Evolutionary conservation across 305 asterid genomes (phyloP).

Genomic region (Fraxinus angustifolia): DNA sequence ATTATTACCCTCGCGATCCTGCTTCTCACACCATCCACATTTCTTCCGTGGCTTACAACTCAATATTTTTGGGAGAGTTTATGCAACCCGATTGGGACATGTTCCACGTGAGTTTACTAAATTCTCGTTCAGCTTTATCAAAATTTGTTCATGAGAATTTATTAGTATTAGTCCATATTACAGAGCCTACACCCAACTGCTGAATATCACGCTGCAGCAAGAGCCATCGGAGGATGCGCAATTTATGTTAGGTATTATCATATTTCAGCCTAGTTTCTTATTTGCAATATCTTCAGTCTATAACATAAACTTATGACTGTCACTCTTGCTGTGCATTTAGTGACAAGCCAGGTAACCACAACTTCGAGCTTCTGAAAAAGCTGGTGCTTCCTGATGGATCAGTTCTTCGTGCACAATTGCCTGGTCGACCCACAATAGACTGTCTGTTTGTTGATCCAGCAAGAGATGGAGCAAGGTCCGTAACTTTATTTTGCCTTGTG

Average conservation of each 20-base stretch:
- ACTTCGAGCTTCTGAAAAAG: slow-evolving; percentile 83
- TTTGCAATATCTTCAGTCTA: neutral
- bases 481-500: slow-evolving; percentile 2
- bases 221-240: slow-evolving; percentile 93
- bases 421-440: slow-evolving; percentile 90
- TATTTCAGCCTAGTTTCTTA: neutral
- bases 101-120: slow-evolving; percentile 71
- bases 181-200: slow-evolving; percentile 98
- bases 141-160: neutral
- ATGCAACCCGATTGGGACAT: slow-evolving; percentile 99
- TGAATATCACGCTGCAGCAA: slow-evolving; percentile 96
- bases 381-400: slow-evolving; percentile 94
- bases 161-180: slow-evolving; percentile 11
- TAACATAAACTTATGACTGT: neutral
- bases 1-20: slow-evolving; percentile 89
- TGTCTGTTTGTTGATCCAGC: slow-evolving; percentile 92
- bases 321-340: slow-evolving; percentile 32
- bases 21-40: slow-evolving; percentile 98
- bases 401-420: slow-evolving; percentile 76
- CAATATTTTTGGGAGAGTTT: slow-evolving; percentile 84
- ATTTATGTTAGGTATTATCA: slow-evolving; percentile 73
- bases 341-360: slow-evolving; percentile 96
- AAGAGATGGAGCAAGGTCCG: slow-evolving; percentile 88
- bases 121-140: neutral
- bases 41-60: slow-evolving; percentile 85